phyloP scores from a whole-genome alignment of 441 rosid genomes.

The Pelargonium fulgidum region DNA sequence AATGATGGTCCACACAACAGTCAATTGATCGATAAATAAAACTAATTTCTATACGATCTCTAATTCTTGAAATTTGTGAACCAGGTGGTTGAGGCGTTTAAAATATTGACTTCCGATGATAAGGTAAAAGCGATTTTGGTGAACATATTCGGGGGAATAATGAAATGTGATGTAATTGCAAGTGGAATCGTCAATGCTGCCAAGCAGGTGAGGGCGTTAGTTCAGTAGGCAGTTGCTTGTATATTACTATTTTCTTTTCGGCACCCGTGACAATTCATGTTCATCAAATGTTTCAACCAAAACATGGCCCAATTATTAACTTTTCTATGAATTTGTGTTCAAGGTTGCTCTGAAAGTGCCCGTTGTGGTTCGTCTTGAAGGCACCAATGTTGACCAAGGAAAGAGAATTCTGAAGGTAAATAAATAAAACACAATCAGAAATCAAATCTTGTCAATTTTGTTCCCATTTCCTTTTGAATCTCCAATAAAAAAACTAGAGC shows the following conservation, averaged over 20 bases:
- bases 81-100: conserved; percentile 97
- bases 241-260: too few species aligned
- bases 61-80: conserved; percentile 15
- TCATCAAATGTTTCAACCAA: too few species aligned
- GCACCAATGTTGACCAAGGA: conserved; percentile 96
- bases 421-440: background rate
- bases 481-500: too few species aligned
- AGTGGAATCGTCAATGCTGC: conserved; percentile 98
- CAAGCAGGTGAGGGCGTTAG: conserved; percentile 50
- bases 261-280: too few species aligned
- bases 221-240: background rate
- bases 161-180: conserved; percentile 97
- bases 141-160: conserved; percentile 94
- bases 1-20: background rate
- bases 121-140: conserved; percentile 96
- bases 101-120: conserved; percentile 89
- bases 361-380: conserved; percentile 94
- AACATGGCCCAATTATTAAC: background rate
- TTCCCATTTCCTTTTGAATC: too few species aligned
- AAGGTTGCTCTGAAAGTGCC: conserved; percentile 92
- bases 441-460: too few species aligned
- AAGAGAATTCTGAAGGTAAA: conserved; percentile 84
- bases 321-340: conserved; percentile 7
- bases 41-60: background rate
- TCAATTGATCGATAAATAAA: background rate